Percentiles rank a stretch among this genome's conserved stretches.
phyloP scores from a whole-genome alignment of 768 basidiomycete species.

The Gloeopeniophorella convolvens region DNA sequence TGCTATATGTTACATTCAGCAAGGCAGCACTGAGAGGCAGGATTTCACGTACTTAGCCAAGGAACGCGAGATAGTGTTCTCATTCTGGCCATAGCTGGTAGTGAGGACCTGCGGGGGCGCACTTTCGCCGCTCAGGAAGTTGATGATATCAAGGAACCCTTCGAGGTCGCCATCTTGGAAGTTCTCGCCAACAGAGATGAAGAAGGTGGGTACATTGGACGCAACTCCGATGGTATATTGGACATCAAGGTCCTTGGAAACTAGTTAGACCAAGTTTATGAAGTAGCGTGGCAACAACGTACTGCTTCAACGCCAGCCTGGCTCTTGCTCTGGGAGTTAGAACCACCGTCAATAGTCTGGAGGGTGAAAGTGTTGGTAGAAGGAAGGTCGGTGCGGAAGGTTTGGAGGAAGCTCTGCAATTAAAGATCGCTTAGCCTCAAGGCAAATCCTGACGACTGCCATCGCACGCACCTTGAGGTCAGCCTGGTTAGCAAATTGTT shows the following conservation, averaged over 20 bases:
- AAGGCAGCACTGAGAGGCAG: background rate
- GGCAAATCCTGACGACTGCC: background rate
- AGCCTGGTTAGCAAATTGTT: conserved; percentile 1
- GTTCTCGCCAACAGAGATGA: conserved; percentile 30
- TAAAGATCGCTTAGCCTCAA: background rate
- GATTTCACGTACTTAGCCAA: conserved; percentile 24
- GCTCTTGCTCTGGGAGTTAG: background rate
- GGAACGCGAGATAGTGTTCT: conserved; percentile 21
- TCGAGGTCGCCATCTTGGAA: conserved; percentile 25
- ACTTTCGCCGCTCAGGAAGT: conserved; percentile 21
- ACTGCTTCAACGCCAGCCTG: conserved; percentile 1
- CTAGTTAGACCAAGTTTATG: background rate
- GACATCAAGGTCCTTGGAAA: conserved; percentile 19
- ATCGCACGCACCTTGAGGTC: conserved; percentile 2
- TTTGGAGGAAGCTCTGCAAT: background rate
- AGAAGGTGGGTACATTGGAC: conserved; percentile 26
- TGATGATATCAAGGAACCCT: conserved; percentile 30
- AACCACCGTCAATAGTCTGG: background rate
- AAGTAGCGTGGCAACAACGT: background rate
- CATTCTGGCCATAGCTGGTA: conserved; percentile 31
- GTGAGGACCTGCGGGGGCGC: conserved; percentile 21
- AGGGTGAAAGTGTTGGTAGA: background rate
- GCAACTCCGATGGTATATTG: conserved; percentile 26
- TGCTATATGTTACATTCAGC: conserved; percentile 13
- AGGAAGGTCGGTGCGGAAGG: background rate